These are phyloP conservation scores for Ceratocystis cubensis DNA, from an alignment of 2,329 filamentous ascomycete genomes.

Conservation along the genomic window DNA sequence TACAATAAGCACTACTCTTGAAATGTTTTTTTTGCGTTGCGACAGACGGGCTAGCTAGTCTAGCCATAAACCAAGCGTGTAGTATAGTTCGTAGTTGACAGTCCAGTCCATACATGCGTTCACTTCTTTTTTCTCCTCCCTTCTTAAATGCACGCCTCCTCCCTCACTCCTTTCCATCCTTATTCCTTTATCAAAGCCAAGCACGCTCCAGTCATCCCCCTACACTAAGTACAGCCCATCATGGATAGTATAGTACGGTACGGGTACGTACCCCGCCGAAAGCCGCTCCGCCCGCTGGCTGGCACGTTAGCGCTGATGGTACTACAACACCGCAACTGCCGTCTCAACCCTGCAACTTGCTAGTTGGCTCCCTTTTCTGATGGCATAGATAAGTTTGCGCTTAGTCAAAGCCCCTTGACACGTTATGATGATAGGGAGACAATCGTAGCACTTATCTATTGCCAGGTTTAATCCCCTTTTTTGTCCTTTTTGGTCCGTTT, in stretches of 20 bases:
- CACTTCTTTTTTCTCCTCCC: not conserved
- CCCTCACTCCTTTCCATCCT: not conserved
- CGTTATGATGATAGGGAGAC: not conserved
- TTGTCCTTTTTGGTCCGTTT: not conserved
- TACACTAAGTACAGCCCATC: too few relatives aligned
- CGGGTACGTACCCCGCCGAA: not conserved
- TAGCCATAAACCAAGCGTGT: too few relatives aligned
- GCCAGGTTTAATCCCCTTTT: not conserved
- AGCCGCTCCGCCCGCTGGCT: constrained; percentile 8
- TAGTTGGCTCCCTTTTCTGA: not conserved
- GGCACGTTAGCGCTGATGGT: not conserved
- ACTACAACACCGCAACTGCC: not conserved
- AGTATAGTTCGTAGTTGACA: not conserved
- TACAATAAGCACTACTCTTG: too few relatives aligned
- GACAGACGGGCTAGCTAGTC: too few relatives aligned
- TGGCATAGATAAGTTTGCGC: constrained; percentile 4
- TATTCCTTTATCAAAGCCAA: constrained; percentile 6
- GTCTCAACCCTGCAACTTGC: not conserved
- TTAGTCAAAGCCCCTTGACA: not conserved
- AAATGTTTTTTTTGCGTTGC: too few relatives aligned
- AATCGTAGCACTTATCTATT: not conserved
- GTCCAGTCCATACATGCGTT: not conserved
- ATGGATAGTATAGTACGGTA: too few relatives aligned
- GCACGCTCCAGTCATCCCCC: not conserved
- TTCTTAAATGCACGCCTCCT: not conserved